Evolutionary conservation across 306 rosid genomes (phyloP).

Genomic region (Neltuma alba): DNA sequence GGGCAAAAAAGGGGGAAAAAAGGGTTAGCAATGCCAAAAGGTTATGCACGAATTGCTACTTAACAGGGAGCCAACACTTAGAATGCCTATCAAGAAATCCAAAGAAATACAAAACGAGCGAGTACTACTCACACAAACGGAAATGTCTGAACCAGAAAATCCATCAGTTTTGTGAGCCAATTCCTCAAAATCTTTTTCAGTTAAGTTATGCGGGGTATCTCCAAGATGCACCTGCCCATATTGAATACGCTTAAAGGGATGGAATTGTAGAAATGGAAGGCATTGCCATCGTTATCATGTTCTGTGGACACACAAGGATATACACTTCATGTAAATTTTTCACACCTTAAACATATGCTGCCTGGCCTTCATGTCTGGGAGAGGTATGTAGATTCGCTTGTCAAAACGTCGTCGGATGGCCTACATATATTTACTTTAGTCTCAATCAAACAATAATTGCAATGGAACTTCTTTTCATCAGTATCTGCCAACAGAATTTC

Average conservation of each 20-base stretch:
- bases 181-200: slow-evolving; percentile 74
- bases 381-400: slow-evolving; percentile 82
- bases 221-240: slow-evolving; percentile 74
- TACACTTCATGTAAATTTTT: slow-evolving; percentile 14
- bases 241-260: background rate
- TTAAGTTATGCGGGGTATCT: slow-evolving; percentile 76
- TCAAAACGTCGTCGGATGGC: slow-evolving; percentile 86
- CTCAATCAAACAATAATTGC: slow-evolving; percentile 20
- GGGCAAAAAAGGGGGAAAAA: background rate
- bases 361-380: slow-evolving; percentile 73
- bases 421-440: slow-evolving; percentile 46
- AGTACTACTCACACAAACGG: slow-evolving; percentile 75
- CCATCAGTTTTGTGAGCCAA: slow-evolving; percentile 70
- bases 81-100: background rate
- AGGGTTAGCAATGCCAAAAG: background rate
- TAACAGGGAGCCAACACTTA: background rate
- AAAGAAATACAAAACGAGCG: background rate
- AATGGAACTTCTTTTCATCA: background rate
- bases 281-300: background rate
- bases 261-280: background rate
- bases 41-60: background rate
- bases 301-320: background rate
- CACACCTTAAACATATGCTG: slow-evolving; percentile 80
- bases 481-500: slow-evolving; percentile 13
- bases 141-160: slow-evolving; percentile 75